Evolutionary conservation across 225 moss, liverwort and hornwort species (phyloP).

Genomic region (Ulota crispa): DNA sequence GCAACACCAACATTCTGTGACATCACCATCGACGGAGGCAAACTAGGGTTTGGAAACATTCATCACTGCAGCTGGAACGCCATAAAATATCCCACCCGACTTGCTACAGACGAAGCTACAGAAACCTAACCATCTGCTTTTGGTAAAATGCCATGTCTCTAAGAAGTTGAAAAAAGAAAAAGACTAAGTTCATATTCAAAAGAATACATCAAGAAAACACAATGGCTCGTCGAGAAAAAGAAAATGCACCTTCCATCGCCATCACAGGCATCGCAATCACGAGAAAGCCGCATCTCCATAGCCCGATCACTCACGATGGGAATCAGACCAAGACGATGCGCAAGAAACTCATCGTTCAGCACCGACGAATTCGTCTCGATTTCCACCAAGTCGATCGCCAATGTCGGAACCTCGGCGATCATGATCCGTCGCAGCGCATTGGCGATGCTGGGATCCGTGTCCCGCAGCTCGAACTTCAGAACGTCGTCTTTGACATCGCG

Average conservation of each 20-base stretch:
- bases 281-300: slow-evolving; percentile 97
- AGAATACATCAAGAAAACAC: background rate
- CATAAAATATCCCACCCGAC: background rate
- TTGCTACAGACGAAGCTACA: background rate
- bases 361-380: slow-evolving; percentile 95
- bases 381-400: slow-evolving; percentile 95
- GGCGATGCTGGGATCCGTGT: slow-evolving; percentile 94
- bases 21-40: background rate
- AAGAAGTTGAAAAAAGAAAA: background rate
- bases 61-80: background rate
- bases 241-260: slow-evolving; percentile 73
- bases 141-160: background rate
- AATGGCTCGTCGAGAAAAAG: background rate
- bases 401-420: slow-evolving; percentile 93
- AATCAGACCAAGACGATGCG: slow-evolving; percentile 90
- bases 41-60: background rate
- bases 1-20: too few species aligned
- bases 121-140: background rate
- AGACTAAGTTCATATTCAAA: background rate
- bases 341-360: slow-evolving; percentile 92
- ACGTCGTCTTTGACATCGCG: slow-evolving; percentile 89
- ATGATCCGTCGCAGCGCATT: slow-evolving; percentile 97
- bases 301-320: slow-evolving; percentile 90
- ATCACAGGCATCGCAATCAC: slow-evolving; percentile 94
- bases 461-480: slow-evolving; percentile 89